Evolutionary conservation across 441 rosid genomes (phyloP).

Genomic region (Gossypium laxum): DNA sequence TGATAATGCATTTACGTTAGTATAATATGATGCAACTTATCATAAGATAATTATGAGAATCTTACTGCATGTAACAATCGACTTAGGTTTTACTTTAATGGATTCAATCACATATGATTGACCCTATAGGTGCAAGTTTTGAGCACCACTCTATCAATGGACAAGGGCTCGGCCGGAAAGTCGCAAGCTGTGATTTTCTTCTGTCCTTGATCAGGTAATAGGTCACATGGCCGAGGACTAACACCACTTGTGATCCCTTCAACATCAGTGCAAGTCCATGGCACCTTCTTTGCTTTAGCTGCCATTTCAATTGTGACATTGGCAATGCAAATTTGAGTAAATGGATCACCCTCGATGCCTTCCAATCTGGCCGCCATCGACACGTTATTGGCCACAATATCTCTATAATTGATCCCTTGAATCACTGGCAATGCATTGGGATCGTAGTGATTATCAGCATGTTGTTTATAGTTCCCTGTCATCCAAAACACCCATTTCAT

Average conservation of each 20-base stretch:
- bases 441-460: constrained; percentile 44
- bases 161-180: constrained; percentile 43
- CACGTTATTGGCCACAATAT: constrained; percentile 47
- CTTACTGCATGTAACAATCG: neutral
- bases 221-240: constrained; percentile 39
- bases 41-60: neutral
- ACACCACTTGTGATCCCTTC: constrained; percentile 45
- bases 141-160: constrained; percentile 53
- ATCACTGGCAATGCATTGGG: constrained; percentile 56
- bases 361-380: constrained; percentile 46
- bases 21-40: neutral
- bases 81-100: neutral
- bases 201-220: constrained; percentile 39
- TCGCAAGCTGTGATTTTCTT: constrained; percentile 43
- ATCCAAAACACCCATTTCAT: constrained; percentile 69
- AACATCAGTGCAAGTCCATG: constrained; percentile 54
- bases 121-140: constrained; percentile 38
- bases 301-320: constrained; percentile 60
- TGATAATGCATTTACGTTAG: neutral
- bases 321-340: constrained; percentile 52
- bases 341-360: constrained; percentile 48
- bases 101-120: constrained; percentile 23
- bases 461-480: constrained; percentile 54
- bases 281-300: constrained; percentile 50
- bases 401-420: constrained; percentile 48